Evolutionary conservation across 345 rosid species (phyloP), one percentile per base, ranked within the genome.

Genomic region (Syzygium grande): DNA sequence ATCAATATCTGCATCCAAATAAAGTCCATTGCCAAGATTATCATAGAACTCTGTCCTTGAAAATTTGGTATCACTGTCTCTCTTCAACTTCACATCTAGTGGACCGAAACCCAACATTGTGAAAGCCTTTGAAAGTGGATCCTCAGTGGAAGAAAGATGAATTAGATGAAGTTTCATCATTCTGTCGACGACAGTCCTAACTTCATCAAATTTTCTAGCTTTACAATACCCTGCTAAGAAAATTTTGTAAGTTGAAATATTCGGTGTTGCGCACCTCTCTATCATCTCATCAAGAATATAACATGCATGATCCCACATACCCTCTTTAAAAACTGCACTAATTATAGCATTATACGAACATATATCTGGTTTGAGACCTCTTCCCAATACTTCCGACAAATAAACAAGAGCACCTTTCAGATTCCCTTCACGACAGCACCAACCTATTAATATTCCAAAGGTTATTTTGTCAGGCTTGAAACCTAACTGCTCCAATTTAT

Each of bases 21-120:
- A 97, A 9, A 97, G 93, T 79, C 97, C 98, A 92, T 97, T 97
- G 52, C 98, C 98, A 83, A 96, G 94, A 80, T 87, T 92, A 92
- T 97, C 98, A 55, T 86, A 94, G 93, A 95, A 97, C 89, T 97
- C 96, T 51, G 95, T 92, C 89, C 91, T 93, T 85, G 93, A 91
- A 85, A 91, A 86, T 88, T 91, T 91, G 17, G 89, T 88, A 88
- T 89, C 89, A 91, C 94, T 93, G 92, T 96, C 98, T 88, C 98
- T 93, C 90, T 89, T 97, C 94, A 97, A 89, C 86, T 88, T 91
- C 65, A 96, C 95, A 87, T 93, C 92, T 53, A 89, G 92, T 9
- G 98, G 93, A 88, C 91, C 88, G 65, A 97, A 89, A 51, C 97
- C 98, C 90, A 96, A 87, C 49, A 94, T 46, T 25, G 53, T 46